These are phyloP conservation scores for Blumeriella jaapii DNA, from an alignment of 2,329 filamentous ascomycete genomes.

Conservation along the genomic window DNA sequence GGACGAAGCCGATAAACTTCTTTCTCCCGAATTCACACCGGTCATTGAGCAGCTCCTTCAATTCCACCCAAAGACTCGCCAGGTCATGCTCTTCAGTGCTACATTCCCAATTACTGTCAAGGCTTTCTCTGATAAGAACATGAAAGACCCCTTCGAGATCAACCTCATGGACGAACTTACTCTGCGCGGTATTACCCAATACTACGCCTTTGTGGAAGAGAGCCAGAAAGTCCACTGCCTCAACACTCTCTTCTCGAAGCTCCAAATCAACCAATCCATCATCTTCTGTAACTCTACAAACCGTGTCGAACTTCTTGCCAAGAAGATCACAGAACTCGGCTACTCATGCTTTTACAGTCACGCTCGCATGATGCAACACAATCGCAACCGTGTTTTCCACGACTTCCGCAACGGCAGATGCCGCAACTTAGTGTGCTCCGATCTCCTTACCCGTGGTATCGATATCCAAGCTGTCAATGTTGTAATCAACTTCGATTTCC, in stretches of 20 bases:
- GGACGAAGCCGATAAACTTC: constrained; percentile 97
- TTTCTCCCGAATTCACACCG: constrained; percentile 92
- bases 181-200: constrained; percentile 94
- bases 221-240: constrained; percentile 98
- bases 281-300: constrained; percentile 99
- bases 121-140: constrained; percentile 96
- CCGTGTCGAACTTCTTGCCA: constrained; percentile 89
- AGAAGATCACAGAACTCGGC: constrained; percentile 98
- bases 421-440: constrained; percentile 95
- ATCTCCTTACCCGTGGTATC: constrained; percentile 94
- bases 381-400: constrained; percentile 96
- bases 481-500: constrained; percentile 99
- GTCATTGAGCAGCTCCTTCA: constrained; percentile 92
- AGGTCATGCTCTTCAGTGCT: constrained; percentile 98
- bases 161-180: constrained; percentile 99
- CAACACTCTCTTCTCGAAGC: constrained; percentile 96
- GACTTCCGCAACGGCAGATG: constrained; percentile 98
- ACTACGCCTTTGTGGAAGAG: constrained; percentile 98
- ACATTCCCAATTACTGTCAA: constrained; percentile 97
- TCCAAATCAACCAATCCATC: constrained; percentile 99
- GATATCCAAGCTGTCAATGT: constrained; percentile 99
- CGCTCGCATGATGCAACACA: constrained; percentile 93
- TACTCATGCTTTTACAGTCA: constrained; percentile 99
- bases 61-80: constrained; percentile 92
- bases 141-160: constrained; percentile 93